Base-by-base conservation (phyloP, 164 flowering plant genomes). In the Piper betle region DNA sequence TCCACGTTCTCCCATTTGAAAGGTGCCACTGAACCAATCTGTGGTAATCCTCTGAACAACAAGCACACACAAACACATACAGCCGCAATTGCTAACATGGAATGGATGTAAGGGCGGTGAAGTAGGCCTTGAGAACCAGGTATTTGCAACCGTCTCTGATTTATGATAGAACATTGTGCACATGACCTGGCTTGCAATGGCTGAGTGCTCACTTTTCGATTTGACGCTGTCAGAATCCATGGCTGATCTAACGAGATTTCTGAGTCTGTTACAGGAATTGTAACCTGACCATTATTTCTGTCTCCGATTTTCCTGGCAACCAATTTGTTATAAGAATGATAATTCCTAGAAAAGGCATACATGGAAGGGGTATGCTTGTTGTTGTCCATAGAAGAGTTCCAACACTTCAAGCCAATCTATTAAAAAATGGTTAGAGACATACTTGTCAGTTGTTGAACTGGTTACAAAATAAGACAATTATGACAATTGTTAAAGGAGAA, bases 41-140 rank as follows among this genome's bases (percentile, higher is more conserved):
- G 70, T 0, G 88, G 87, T 6, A 72, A 71, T 11, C 89, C 87
- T 57, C 88, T 73, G 52, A 83, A 64, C 76, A 86, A 80, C 55
- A 89, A 52, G 66, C 94, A 86, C 37, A 89, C 97, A 68, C 97
- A 89, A 4, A 87, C 97, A 57, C 97, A 89, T 3, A 89, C 89
- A 33, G 97, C 91, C 37, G 94, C 97, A 68, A 89, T 69, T 8
- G 85, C 84, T 59, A 89, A 84, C 90, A 87, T 79, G 37, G 94
- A 85, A 64, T 85, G 91, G 37, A 85, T 65, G 52, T 70, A 85
- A 37, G 97, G 94, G 8, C 85, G 83, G 39, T 81, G 80, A 64
- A 88, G 88, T 63, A 86, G 53, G 17, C 96, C 85, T 38, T 72
- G 80, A 19, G 83, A 43, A 56, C 82, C 79, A 12, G 75, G 75